phyloP scores from a whole-genome alignment of 345 rosid species.

The Syzygium aqueum region DNA sequence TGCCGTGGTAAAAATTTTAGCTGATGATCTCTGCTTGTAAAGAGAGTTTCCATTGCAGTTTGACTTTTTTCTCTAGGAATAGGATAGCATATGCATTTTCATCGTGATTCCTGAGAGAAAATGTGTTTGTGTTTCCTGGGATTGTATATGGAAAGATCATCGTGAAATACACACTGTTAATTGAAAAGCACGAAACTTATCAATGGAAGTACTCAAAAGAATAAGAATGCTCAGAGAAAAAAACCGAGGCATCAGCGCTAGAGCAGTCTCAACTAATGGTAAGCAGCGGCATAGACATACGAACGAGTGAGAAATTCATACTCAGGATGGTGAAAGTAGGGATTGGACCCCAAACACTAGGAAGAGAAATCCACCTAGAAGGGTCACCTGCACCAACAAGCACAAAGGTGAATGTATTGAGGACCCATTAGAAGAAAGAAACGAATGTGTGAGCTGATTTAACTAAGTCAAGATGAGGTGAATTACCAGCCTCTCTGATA shows the following conservation, averaged over 20 bases:
- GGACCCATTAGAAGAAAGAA: not conserved
- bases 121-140: not conserved
- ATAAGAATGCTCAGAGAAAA: not conserved
- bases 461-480: not conserved
- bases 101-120: not conserved
- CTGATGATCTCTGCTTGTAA: not conserved
- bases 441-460: not conserved
- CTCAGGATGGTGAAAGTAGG: not conserved
- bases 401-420: not conserved
- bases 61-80: not conserved
- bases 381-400: not conserved
- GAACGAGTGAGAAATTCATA: not conserved
- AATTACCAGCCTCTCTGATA: slow-evolving; percentile 15
- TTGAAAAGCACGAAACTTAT: not conserved
- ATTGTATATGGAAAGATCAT: not conserved
- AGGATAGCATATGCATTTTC: not conserved
- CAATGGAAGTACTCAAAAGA: not conserved
- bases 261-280: not conserved
- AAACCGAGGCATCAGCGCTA: not conserved
- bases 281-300: not conserved
- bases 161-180: too few species aligned
- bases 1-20: not conserved
- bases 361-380: slow-evolving; percentile 7
- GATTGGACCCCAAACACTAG: slow-evolving; percentile 9
- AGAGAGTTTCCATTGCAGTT: not conserved